Base-by-base conservation (phyloP, 2,329 filamentous ascomycete species). In the Aspergillus sp. region DNA sequence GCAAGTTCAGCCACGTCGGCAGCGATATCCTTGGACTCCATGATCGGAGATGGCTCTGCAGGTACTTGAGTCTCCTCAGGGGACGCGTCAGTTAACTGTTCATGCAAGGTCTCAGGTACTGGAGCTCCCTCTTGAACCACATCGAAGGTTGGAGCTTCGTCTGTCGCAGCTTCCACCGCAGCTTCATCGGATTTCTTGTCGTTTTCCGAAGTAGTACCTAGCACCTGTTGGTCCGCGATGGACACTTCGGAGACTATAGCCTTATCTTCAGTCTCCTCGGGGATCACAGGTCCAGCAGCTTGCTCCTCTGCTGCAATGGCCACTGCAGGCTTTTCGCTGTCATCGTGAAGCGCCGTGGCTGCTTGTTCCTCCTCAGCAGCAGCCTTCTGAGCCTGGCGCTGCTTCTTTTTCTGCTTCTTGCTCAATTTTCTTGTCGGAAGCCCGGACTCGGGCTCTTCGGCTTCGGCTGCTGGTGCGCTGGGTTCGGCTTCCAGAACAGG, bases 351-450 rank as follows among this genome's bases (percentile, higher is more conserved):
- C 11, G 19, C 53, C 6, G 60, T 38, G 19, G 46, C 47, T 31
- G 59, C 59, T 19, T 54, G 59, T 49, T 63, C 56, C 28, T 60
- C 25, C 11, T 17, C 7, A 43, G 31, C 25, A 41, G 54, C 54
- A 43, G 61, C 46, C 47, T 57, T 54, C 28, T 68, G 50, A 34
- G 64, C 67, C 54, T 70, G 56, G 17, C 65, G 68, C 38, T 71
- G 64, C 59, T 71, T 69, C 57, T 73, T 68, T 59, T 66, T 71
- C 38, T 72, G 64, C 34, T 73, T 73, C 54, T 73, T 73, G 61
- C 66, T 71, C 56, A 66, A 52, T 34, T 71, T 70, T 43, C 62
- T 67, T 19, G 61, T 60, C 7, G 62, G 28, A 1, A 52, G 31
- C 6, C 60, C 30, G 13, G 54, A 31, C 43, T 67, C 65, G 13